Conservation (phyloP, 2,329 filamentous ascomycete genomes). For the Neonectria punicea region DNA sequence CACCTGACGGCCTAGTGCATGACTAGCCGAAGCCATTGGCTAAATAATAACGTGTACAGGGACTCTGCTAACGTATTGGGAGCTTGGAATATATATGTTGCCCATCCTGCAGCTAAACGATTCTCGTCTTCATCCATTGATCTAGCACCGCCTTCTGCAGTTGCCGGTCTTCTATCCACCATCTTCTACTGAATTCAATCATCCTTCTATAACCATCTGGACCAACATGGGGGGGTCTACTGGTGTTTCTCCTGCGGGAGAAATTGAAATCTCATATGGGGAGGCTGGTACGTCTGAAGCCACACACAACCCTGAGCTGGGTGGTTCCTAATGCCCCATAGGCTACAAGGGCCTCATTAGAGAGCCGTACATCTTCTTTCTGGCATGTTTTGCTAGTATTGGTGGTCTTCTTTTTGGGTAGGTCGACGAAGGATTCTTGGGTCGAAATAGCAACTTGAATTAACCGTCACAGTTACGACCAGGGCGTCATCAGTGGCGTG, state of each 20-base stretch:
- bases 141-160: neutral
- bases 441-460: neutral
- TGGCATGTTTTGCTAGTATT: constrained; percentile 18
- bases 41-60: neutral
- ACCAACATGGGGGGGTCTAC: constrained; percentile 5
- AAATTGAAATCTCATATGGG: constrained; percentile 14
- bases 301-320: neutral
- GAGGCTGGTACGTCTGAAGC: constrained; percentile 1
- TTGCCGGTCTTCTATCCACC: no score
- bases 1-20: constrained; percentile 1
- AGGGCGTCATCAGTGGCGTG: constrained; percentile 19
- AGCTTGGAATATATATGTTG: constrained; percentile 9
- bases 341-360: constrained; percentile 19
- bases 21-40: neutral
- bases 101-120: neutral
- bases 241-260: constrained; percentile 12
- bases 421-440: neutral
- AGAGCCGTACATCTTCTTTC: constrained; percentile 19
- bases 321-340: neutral
- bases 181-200: neutral
- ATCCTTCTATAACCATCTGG: neutral
- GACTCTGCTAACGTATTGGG: no score
- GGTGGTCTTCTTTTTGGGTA: constrained; percentile 18
- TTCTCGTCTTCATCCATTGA: neutral
- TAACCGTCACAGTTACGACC: constrained; percentile 9